Conservation (phyloP, 768 basidiomycete species). For the Leccinum truebloodii region DNA sequence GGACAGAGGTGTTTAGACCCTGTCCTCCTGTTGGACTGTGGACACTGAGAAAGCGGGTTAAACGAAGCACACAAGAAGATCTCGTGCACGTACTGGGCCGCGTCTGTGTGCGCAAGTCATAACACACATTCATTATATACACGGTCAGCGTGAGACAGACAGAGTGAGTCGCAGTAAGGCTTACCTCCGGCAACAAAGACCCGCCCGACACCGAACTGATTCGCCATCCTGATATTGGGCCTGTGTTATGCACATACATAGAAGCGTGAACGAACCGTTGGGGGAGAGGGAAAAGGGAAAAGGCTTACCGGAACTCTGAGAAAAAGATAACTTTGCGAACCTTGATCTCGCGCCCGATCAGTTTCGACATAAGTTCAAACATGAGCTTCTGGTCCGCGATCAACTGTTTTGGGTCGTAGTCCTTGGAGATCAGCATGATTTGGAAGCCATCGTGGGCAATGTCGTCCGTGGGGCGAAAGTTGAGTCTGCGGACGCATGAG, state of each 20-base stretch:
- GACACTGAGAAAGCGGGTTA: conserved; percentile 13
- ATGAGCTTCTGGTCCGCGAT: conserved; percentile 28
- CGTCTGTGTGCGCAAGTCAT: conserved; percentile 36
- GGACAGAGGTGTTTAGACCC: conserved; percentile 40
- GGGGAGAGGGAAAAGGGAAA: not conserved
- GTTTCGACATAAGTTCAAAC: conserved; percentile 29
- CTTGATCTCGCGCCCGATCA: conserved; percentile 32
- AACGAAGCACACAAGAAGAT: not conserved
- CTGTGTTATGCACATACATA: conserved; percentile 22
- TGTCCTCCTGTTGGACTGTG: conserved; percentile 29
- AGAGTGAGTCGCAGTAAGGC: not conserved
- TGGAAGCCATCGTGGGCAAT: conserved; percentile 25
- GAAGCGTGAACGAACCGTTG: not conserved
- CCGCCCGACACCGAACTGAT: conserved; percentile 42
- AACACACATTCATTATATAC: not conserved
- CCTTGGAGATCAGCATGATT: conserved; percentile 6
- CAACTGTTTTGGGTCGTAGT: conserved; percentile 18
- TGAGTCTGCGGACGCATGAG: conserved; percentile 3
- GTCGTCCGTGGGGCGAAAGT: conserved; percentile 19
- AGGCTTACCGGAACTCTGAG: conserved; percentile 31
- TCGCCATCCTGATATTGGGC: conserved; percentile 50
- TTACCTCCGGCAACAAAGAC: conserved; percentile 50
- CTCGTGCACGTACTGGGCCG: conserved; percentile 38
- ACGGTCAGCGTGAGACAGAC: not conserved
- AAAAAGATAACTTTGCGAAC: conserved; percentile 30